Evolutionary conservation across 208 protist genomes (phyloP), one percentile per base, ranked within the genome.

Genomic region (Leptomonas pyrrhocoris): DNA sequence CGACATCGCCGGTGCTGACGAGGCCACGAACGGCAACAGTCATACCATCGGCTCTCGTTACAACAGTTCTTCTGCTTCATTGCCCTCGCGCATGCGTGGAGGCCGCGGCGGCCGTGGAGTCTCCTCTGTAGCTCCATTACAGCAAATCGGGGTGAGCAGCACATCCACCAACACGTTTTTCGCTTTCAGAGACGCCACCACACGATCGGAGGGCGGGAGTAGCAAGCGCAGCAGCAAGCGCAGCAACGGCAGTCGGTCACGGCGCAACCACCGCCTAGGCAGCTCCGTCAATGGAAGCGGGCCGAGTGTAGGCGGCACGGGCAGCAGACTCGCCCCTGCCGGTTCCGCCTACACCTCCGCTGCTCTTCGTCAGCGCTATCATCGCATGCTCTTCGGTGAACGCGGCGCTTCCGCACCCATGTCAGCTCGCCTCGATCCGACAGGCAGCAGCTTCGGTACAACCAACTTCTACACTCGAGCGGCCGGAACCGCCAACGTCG

Each of bases 181-280:
- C 27, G 25, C 45, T 2, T 53, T 42, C 30, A 46, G 46, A 16
- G 43, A 69, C 50, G 40, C 66, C 11, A 40, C 58, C 18, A 58
- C 69, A 13, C 51, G 57, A 23, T 84, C 80, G 0, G 80, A 86
- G 0, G 74, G 55, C 8, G 84, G 72, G 0, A 86, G 80, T 55
- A 89, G 79, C 61, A 80, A 61, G 40, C 79, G 76, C 27, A 85
- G 80, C 65, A 88, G 72, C 45, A 77, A 77, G 45, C 71, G 12
- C 60, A 76, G 71, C 65, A 76, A 64, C 63, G 57, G 64, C 31
- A 77, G 64, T 25, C 63, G 63, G 21, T 62, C 42, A 36, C 79
- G 28, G 48, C 71, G 59, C 30, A 18, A 63, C 42, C 36, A n/a
- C 12, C 58, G 46, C 1, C 11, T 28, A 19, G 31, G 45, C 27